These are phyloP conservation scores for Pythium monospermum DNA, from an alignment of 352 stramenopile genomes.

Conservation along the genomic window DNA sequence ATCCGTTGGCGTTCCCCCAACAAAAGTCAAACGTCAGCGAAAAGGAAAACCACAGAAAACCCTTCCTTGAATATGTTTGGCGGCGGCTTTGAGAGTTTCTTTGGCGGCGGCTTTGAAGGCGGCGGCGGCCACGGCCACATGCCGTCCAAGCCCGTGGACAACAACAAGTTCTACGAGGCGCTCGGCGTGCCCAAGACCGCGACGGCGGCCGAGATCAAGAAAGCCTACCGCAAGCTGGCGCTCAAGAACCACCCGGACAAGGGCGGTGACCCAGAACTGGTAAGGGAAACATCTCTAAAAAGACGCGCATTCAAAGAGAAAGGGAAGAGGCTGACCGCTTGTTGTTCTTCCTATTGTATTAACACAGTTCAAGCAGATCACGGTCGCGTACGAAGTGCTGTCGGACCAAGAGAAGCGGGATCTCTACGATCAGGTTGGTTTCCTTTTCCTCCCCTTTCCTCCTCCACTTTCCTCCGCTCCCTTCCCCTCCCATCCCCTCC, in stretches of 20 bases:
- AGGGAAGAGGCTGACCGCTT: too few relatives aligned
- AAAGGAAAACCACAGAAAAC: conserved; percentile 5
- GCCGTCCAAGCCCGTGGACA: conserved; percentile 67
- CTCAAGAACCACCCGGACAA: conserved; percentile 98
- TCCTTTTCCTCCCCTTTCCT: too few relatives aligned
- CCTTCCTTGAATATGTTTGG: conserved; percentile 78
- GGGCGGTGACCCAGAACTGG: conserved; percentile 94
- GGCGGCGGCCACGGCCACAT: conserved; percentile 39
- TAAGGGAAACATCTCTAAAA: too few relatives aligned
- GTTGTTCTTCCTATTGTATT: conserved; percentile 5
- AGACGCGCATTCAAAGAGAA: too few relatives aligned
- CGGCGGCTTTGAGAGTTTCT: conserved; percentile 84
- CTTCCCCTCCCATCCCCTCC: too few relatives aligned
- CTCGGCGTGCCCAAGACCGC: conserved; percentile 84
- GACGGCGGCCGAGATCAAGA: conserved; percentile 84
- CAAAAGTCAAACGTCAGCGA: conserved; percentile 10
- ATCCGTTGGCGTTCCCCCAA: conserved; percentile 6
- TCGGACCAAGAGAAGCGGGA: conserved; percentile 90
- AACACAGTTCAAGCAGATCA: conserved; percentile 89
- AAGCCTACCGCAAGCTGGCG: conserved; percentile 87
- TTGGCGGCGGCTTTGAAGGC: conserved; percentile 70
- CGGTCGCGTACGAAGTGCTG: conserved; percentile 96
- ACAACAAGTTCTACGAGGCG: conserved; percentile 86
- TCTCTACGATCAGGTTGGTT: conserved; percentile 83
- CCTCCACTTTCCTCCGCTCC: too few relatives aligned